These are phyloP conservation scores for Coemansia sp. DNA, from an alignment of 192 early-diverging fungal species.

Conservation along the genomic window DNA sequence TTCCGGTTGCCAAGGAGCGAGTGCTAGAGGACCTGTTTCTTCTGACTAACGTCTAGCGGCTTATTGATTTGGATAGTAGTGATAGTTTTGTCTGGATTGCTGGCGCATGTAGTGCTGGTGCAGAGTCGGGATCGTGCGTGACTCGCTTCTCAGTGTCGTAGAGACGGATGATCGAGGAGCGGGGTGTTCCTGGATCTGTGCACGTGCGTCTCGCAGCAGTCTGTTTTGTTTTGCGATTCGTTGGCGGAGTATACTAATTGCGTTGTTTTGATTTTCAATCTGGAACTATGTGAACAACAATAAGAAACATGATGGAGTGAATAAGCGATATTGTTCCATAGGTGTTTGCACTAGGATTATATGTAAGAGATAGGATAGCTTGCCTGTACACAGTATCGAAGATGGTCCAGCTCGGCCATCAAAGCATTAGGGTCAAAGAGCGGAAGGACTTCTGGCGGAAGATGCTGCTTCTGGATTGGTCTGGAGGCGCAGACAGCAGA, in stretches of 20 bases:
- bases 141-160: neutral
- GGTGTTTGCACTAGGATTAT: too few species aligned
- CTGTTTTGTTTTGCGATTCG: constrained; percentile 29
- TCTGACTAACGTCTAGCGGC: constrained; percentile 22
- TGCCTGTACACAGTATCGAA: constrained; percentile 42
- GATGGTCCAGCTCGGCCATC: constrained; percentile 36
- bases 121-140: constrained; percentile 2
- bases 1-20: constrained; percentile 9
- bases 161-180: neutral
- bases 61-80: neutral
- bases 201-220: constrained; percentile 27
- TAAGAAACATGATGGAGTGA: neutral
- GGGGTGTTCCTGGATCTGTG: constrained; percentile 17
- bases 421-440: constrained; percentile 25
- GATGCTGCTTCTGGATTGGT: constrained; percentile 9
- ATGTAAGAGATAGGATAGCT: too few species aligned
- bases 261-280: constrained; percentile 26
- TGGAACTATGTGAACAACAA: constrained; percentile 33
- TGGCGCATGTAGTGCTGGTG: constrained; percentile 8
- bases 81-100: neutral
- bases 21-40: constrained; percentile 35
- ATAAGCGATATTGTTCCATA: too few species aligned
- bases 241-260: constrained; percentile 18
- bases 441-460: constrained; percentile 23
- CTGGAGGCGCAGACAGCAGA: constrained; percentile 28